A percentile compares a stretch with the other conserved stretches of the same genome.
Evolutionary conservation across 768 basidiomycete genomes (phyloP).

Genomic region (Tulasnella sp.): DNA sequence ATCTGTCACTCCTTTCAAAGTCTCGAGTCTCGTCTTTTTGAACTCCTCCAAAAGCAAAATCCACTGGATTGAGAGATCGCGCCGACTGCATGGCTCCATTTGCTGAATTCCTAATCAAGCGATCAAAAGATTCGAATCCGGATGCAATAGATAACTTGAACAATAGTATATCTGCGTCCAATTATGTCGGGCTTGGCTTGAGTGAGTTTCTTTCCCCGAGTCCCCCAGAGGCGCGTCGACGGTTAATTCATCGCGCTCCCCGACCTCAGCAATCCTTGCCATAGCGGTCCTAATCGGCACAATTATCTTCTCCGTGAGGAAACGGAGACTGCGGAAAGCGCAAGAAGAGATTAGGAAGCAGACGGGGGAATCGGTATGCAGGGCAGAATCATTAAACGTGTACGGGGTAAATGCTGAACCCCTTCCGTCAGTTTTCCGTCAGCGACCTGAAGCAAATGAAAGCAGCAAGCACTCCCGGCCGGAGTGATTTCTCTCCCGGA

Average conservation of each 20-base stretch:
- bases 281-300: background rate
- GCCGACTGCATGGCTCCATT: background rate
- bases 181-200: background rate
- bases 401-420: background rate
- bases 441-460: conserved; percentile 2
- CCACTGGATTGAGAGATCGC: background rate
- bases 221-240: background rate
- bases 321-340: background rate
- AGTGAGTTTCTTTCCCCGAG: background rate
- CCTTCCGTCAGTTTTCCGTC: background rate
- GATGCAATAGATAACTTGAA: background rate
- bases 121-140: background rate
- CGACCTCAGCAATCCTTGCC: background rate
- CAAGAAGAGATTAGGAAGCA: conserved; percentile 5
- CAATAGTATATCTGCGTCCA: background rate
- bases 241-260: background rate
- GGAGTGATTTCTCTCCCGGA: background rate
- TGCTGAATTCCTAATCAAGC: background rate
- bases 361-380: conserved; percentile 4
- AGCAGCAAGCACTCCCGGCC: background rate
- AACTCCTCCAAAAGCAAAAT: background rate
- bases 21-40: background rate
- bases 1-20: background rate
- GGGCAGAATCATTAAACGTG: background rate
- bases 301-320: background rate